Conservation (phyloP, 345 rosid species). For the Garcia nutans region DNA sequence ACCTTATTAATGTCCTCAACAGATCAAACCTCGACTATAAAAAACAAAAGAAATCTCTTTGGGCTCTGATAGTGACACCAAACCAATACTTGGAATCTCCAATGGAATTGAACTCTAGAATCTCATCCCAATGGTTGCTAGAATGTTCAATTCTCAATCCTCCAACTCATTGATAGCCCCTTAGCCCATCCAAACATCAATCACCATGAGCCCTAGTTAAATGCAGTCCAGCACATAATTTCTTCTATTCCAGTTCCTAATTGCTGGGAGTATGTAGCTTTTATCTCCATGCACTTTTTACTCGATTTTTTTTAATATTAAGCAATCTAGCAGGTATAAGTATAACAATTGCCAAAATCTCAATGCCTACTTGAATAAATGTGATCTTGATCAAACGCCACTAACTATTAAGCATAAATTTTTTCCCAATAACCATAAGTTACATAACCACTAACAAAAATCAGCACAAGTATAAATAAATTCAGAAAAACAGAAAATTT, state of each 20-base stretch:
- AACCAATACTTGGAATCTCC: neutral
- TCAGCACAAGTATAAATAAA: neutral
- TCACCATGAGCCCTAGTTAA: neutral
- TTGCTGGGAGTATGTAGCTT: neutral
- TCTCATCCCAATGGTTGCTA: neutral
- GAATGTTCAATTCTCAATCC: slow-evolving; percentile 1
- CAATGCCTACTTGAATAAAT: neutral
- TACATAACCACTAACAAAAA: neutral
- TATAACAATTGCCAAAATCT: neutral
- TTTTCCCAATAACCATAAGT: neutral
- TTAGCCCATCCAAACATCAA: neutral
- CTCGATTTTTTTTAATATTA: neutral
- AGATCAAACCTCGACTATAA: neutral
- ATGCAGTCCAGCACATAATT: neutral
- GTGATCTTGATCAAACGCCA: no score
- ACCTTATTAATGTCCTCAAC: neutral
- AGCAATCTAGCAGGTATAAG: neutral
- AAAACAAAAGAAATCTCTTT: neutral
- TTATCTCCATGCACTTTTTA: neutral
- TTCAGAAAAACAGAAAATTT: neutral
- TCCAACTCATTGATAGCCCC: neutral
- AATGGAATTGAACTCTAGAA: no score
- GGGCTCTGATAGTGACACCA: neutral
- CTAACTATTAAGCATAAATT: neutral
- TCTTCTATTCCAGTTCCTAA: neutral